Percentiles rank a stretch among this genome's conserved stretches.
Evolutionary conservation across 306 rosid genomes (phyloP).

Genomic region (Abrus pulchellus): DNA sequence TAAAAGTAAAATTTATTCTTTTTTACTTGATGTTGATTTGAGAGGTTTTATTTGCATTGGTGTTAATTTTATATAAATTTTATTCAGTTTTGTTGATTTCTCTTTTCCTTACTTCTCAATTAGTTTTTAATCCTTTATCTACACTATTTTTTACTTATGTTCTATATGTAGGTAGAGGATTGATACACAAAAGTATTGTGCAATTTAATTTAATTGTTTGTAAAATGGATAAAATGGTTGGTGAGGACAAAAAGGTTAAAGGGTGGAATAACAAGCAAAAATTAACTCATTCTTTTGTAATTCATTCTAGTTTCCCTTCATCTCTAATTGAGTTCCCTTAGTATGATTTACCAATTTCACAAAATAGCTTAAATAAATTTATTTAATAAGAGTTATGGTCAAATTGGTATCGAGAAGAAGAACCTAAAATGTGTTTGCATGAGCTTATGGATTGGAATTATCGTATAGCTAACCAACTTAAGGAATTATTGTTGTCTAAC

Average conservation of each 20-base stretch:
- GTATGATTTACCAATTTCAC: constrained; percentile 34
- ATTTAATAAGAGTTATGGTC: constrained; percentile 20
- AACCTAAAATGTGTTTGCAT: constrained; percentile 27
- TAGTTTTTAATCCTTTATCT: background rate
- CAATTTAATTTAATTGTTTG: constrained; percentile 35
- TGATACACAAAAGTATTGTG: background rate
- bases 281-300: constrained; percentile 39
- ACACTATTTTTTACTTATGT: background rate
- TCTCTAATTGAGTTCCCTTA: constrained; percentile 46
- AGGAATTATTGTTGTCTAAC: constrained; percentile 57
- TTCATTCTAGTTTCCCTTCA: constrained; percentile 1
- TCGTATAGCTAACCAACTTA: constrained; percentile 60
- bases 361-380: constrained; percentile 32
- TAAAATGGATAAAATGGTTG: constrained; percentile 47
- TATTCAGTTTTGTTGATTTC: background rate
- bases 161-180: constrained; percentile 33
- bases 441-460: constrained; percentile 67
- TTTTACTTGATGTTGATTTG: constrained; percentile 19
- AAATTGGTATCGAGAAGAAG: constrained; percentile 42
- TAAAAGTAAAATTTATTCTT: background rate
- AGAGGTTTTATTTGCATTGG: constrained; percentile 22
- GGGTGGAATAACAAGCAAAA: constrained; percentile 55
- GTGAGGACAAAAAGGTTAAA: constrained; percentile 37
- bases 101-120: background rate
- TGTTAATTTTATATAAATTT: constrained; percentile 14